phyloP scores from a whole-genome alignment of 2,329 filamentous ascomycete genomes.

The Claviceps capensis region DNA sequence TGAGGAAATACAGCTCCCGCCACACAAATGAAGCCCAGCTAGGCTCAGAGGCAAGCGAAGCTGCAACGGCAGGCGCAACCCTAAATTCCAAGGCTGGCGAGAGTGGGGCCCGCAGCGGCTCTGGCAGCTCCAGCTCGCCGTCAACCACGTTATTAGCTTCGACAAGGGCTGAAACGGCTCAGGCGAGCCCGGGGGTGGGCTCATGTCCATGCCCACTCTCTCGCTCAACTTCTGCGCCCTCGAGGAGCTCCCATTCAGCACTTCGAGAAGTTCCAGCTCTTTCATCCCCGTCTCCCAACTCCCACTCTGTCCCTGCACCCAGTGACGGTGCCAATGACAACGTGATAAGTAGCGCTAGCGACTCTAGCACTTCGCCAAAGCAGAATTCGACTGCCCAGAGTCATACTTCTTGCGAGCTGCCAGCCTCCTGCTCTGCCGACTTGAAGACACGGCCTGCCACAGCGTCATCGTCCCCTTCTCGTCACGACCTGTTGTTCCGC shows the following conservation, averaged over 20 bases:
- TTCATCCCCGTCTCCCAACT: neutral
- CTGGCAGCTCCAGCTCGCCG: neutral
- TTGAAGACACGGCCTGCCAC: conserved; percentile 19
- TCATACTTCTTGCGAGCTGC: conserved; percentile 42
- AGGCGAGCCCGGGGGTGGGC: neutral
- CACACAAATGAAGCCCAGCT: neutral
- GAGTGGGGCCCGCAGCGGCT: too few species aligned
- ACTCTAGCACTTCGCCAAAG: conserved; percentile 4
- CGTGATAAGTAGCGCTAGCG: neutral
- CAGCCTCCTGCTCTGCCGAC: conserved; percentile 40
- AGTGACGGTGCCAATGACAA: neutral
- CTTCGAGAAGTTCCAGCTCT: neutral
- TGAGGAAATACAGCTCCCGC: too few species aligned
- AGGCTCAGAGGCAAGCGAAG: too few species aligned
- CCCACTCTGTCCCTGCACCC: neutral
- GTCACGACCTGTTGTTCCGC: conserved; percentile 9
- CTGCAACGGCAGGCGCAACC: too few species aligned
- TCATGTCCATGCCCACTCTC: neutral
- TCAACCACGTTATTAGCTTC: neutral
- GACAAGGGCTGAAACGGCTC: neutral
- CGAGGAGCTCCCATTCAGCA: neutral
- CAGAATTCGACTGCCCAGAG: conserved; percentile 36
- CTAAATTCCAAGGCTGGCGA: too few species aligned
- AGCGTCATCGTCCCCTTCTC: conserved; percentile 11
- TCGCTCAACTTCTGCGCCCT: neutral